These are phyloP conservation scores for Neurospora africana DNA, from an alignment of 495 filamentous ascomycete species.

Conservation along the genomic window DNA sequence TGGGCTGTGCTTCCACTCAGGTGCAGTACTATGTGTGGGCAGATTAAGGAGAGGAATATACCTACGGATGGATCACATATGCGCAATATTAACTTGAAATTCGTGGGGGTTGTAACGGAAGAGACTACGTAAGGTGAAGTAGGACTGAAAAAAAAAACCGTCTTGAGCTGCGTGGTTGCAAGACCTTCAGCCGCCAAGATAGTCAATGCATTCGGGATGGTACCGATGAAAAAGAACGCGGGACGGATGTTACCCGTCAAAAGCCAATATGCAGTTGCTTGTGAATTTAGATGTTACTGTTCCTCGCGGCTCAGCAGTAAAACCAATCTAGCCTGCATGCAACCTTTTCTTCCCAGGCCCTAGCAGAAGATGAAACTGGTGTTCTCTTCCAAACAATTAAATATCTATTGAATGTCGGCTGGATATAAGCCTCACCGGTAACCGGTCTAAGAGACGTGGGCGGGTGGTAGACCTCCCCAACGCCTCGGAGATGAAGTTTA, in stretches of 20 bases:
- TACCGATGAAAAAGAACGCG: background rate
- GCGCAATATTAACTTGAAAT: background rate
- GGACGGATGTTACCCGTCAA: background rate
- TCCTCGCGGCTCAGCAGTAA: constrained; percentile 11
- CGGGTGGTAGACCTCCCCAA: background rate
- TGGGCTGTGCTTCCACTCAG: background rate
- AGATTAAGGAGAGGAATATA: background rate
- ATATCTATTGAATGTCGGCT: background rate
- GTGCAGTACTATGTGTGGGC: background rate
- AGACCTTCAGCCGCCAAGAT: background rate
- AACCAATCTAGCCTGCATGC: constrained; percentile 12
- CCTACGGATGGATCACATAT: background rate
- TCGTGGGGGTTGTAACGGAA: background rate
- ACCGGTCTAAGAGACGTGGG: background rate
- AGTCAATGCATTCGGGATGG: background rate
- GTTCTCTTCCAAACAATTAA: background rate
- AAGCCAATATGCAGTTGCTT: background rate
- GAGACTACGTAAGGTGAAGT: background rate
- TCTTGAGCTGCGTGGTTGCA: background rate
- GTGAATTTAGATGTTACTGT: background rate
- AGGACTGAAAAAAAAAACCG: background rate
- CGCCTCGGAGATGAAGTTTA: background rate
- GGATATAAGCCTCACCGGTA: background rate
- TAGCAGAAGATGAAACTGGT: constrained; percentile 13
- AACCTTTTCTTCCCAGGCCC: constrained; percentile 17